Percentiles rank a stretch among this genome's conserved stretches.
Evolutionary conservation across 2,329 filamentous ascomycete genomes (phyloP).

Genomic region (Myriosclerotinia curreyana): DNA sequence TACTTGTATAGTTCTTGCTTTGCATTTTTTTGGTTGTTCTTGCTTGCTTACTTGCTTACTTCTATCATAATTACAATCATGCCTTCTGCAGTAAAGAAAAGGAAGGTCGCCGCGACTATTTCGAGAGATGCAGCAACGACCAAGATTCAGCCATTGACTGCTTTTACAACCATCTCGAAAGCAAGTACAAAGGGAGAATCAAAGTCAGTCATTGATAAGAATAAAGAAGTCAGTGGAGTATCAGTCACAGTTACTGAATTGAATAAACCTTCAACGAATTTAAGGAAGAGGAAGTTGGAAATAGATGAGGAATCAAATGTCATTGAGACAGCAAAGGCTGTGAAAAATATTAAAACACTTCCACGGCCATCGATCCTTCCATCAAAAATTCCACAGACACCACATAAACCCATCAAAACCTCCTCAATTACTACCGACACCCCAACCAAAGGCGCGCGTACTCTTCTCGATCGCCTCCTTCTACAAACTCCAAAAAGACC

Average conservation of each 20-base stretch:
- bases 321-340: slow-evolving; percentile 20
- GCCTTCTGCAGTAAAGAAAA: slow-evolving; percentile 36
- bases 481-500: slow-evolving; percentile 25
- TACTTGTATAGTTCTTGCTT: slow-evolving; percentile 14
- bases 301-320: slow-evolving; percentile 27
- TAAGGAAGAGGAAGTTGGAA: slow-evolving; percentile 38
- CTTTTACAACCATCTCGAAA: slow-evolving; percentile 46
- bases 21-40: slow-evolving; percentile 5
- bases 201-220: slow-evolving; percentile 40
- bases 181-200: slow-evolving; percentile 38
- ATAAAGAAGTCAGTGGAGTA: slow-evolving; percentile 32
- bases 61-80: slow-evolving; percentile 33
- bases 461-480: slow-evolving; percentile 36
- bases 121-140: slow-evolving; percentile 24
- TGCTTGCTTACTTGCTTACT: slow-evolving; percentile 8
- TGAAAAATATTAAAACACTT: slow-evolving; percentile 26
- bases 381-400: slow-evolving; percentile 32
- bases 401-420: slow-evolving; percentile 29
- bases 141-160: slow-evolving; percentile 40
- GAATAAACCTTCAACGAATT: slow-evolving; percentile 35
- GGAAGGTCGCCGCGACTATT: slow-evolving; percentile 33
- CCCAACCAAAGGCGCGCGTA: slow-evolving; percentile 37
- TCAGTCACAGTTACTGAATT: slow-evolving; percentile 41
- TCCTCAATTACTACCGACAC: slow-evolving; percentile 31
- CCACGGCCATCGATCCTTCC: slow-evolving; percentile 20